Base-by-base conservation (phyloP, 331 rosid genomes). In the Ulmus americana region DNA sequence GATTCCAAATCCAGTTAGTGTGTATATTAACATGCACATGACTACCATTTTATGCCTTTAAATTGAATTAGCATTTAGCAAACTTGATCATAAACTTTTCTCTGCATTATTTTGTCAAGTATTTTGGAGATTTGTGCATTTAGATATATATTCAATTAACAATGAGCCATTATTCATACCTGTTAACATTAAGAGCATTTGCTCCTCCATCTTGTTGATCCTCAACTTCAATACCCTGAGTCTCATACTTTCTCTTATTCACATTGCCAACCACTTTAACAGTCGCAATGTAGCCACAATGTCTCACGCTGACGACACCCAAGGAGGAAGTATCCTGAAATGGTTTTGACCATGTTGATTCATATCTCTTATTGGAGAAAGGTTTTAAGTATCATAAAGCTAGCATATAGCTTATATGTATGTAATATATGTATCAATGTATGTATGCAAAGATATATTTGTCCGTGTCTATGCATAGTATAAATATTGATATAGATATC, bases 171-270 rank as follows among this genome's bases (percentile, higher is more conserved):
- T 10, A 57, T 76, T 67, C 80, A 68, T 68, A 92, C 98, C 98
- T 94, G 77, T 94, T 94, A 57, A 84, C 55, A 69, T 87, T 94
- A 50, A 94, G 95, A 76, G 95, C 81, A 79, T 94, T 94, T 16
- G 91, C 98, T 5, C 98, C 98, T 75, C 97, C 97, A 47, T 87
- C 86, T 59, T 81, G 91, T 64, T 80, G 98, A 76, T 89, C 97
- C 16, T 85, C 95, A 62, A 89, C 79, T 58, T 86, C 74, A 51
- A 87, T 76, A 60, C 87, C 88, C 60, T 75, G 84, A 58, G 59
- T 76, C 79, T 80, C 83, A 60, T 44, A 73, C 74, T 75, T 85
- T 65, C 76, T 85, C 64, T 45, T 55, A 70, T 81, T 87, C 55
- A 75, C 83, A 22, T 86, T 77, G 53, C 88, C 91, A 15, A 82